Conservation (phyloP, 1,139 yeast genomes). For the Magnusiomyces paraingens region DNA sequence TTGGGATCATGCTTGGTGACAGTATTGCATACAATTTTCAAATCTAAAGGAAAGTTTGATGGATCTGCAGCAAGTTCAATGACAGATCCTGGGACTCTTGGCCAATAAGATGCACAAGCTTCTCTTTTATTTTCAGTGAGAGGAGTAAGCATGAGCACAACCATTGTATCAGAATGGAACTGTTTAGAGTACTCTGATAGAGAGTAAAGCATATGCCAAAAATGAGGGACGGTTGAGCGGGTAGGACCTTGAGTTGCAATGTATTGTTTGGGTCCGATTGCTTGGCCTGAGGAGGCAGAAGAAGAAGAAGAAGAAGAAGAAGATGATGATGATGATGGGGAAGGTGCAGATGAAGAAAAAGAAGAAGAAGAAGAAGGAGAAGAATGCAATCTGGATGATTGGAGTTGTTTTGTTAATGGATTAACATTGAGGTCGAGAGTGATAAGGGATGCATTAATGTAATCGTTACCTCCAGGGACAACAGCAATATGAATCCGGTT, state of each 20-base stretch:
- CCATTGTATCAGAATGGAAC: constrained; percentile 36
- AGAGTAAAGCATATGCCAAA: constrained; percentile 77
- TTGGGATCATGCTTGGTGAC: background rate
- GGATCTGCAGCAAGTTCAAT: constrained; percentile 17
- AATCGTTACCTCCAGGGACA: constrained; percentile 29
- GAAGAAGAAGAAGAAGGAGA: too few relatives aligned
- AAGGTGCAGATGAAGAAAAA: too few relatives aligned
- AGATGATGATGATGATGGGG: too few relatives aligned
- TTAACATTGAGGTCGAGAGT: constrained; percentile 24
- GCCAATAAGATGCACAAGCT: constrained; percentile 81
- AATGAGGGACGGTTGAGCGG: constrained; percentile 52
- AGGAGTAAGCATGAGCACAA: constrained; percentile 85
- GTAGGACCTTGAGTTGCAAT: constrained; percentile 75
- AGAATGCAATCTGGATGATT: too few relatives aligned
- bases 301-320: too few relatives aligned
- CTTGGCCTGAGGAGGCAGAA: constrained; percentile 12
- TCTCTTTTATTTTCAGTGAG: constrained; percentile 50
- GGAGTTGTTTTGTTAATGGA: too few relatives aligned
- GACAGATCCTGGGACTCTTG: constrained; percentile 26
- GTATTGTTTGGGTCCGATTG: constrained; percentile 33
- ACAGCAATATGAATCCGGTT: constrained; percentile 45
- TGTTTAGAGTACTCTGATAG: constrained; percentile 32
- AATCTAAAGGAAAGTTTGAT: constrained; percentile 15
- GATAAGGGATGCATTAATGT: constrained; percentile 45
- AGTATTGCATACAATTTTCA: constrained; percentile 16